A percentile compares a stretch with the other conserved stretches of the same genome.
Conservation (phyloP, 2,329 filamentous ascomycete genomes). For the Phaeoacremonium minimum region DNA sequence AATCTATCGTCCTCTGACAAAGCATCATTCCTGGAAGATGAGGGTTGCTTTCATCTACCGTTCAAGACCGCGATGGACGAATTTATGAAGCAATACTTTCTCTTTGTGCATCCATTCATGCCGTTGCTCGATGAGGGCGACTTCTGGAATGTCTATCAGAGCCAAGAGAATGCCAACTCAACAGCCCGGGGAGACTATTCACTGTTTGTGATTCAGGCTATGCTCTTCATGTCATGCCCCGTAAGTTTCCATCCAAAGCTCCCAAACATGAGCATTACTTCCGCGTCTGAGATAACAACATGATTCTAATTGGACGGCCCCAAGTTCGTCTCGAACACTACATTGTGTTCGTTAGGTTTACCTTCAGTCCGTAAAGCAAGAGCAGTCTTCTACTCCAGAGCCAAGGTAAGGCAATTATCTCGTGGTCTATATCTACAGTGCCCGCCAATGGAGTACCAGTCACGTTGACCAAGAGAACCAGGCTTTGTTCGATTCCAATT, state of each 20-base stretch:
- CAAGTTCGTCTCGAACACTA: slow-evolving; percentile 31
- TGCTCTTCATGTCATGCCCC: slow-evolving; percentile 39
- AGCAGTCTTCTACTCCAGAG: slow-evolving; percentile 36
- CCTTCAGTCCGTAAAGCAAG: slow-evolving; percentile 35
- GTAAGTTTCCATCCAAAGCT: slow-evolving; percentile 17
- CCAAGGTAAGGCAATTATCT: slow-evolving; percentile 26
- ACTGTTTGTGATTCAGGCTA: slow-evolving; percentile 39
- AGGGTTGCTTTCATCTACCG: slow-evolving; percentile 41
- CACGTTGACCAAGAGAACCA: slow-evolving; percentile 9
- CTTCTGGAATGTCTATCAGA: slow-evolving; percentile 40
- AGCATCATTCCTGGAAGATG: slow-evolving; percentile 38
- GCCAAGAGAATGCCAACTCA: slow-evolving; percentile 12
- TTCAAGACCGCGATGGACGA: slow-evolving; percentile 34
- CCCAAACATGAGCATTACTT: neutral
- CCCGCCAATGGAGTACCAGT: neutral
- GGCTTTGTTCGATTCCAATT: slow-evolving; percentile 38
- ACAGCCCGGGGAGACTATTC: slow-evolving; percentile 24
- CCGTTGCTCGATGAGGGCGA: slow-evolving; percentile 39
- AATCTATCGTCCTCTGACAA: slow-evolving; percentile 35
- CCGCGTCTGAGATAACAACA: neutral
- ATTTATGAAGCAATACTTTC: slow-evolving; percentile 43
- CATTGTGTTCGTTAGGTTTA: slow-evolving; percentile 35
- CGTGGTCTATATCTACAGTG: neutral
- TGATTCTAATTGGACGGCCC: neutral
- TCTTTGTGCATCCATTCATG: slow-evolving; percentile 39